A percentile compares a stretch with the other conserved stretches of the same genome.
These are phyloP conservation scores for Linum usitatissimum DNA, from an alignment of 345 rosid species.

Conservation along the genomic window DNA sequence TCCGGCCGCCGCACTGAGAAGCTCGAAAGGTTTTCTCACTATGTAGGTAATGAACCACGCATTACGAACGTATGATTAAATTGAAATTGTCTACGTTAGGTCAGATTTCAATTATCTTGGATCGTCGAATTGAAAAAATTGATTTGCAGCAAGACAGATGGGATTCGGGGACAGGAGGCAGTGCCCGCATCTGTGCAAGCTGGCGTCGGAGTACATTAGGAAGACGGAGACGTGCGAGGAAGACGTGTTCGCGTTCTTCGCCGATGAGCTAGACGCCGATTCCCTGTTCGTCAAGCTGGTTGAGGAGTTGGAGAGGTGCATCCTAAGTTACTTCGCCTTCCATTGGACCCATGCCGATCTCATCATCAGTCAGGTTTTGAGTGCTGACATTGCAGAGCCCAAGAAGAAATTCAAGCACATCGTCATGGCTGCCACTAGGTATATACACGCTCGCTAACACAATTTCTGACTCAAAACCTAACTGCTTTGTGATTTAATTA, in stretches of 20 bases:
- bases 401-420: slow-evolving; percentile 52
- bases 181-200: slow-evolving; percentile 54
- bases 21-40: slow-evolving; percentile 69
- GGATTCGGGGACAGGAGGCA: slow-evolving; percentile 60
- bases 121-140: not conserved
- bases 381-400: slow-evolving; percentile 35
- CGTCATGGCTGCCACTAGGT: slow-evolving; percentile 89
- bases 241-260: slow-evolving; percentile 41
- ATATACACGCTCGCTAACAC: not conserved
- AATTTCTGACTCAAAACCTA: not conserved
- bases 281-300: slow-evolving; percentile 47
- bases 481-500: not conserved
- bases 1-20: slow-evolving; percentile 52
- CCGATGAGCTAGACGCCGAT: slow-evolving; percentile 38
- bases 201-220: slow-evolving; percentile 49
- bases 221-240: slow-evolving; percentile 50
- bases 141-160: slow-evolving; percentile 63
- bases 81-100: too few relatives aligned
- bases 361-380: slow-evolving; percentile 54
- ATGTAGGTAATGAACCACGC: slow-evolving; percentile 39
- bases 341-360: slow-evolving; percentile 71
- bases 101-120: too few relatives aligned
- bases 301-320: slow-evolving; percentile 74
- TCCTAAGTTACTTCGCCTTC: slow-evolving; percentile 72
- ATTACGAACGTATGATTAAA: too few relatives aligned